phyloP scores from a whole-genome alignment of 2,329 filamentous ascomycete species.

The Aurifilum marmelostoma region DNA sequence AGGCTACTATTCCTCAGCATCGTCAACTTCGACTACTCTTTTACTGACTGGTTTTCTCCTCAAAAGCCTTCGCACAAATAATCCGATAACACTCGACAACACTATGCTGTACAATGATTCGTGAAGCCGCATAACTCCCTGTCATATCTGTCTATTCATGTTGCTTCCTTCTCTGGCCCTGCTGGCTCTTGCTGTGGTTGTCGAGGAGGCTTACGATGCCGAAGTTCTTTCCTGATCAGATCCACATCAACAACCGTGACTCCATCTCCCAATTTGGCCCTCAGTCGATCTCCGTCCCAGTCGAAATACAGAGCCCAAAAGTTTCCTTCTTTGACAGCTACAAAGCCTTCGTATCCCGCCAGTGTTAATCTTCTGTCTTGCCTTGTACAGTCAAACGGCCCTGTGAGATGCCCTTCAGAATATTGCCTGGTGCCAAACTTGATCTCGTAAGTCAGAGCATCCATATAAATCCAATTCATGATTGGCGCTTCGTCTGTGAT shows the following conservation, averaged over 20 bases:
- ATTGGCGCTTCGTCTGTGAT: slow-evolving; percentile 52
- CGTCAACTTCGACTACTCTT: no score
- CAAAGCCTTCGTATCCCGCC: slow-evolving; percentile 53
- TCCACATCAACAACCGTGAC: slow-evolving; percentile 59
- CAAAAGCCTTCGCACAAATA: no score
- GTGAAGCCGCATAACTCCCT: no score
- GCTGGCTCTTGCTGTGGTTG: not conserved
- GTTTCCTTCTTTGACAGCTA: slow-evolving; percentile 49
- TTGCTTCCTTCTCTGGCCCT: not conserved
- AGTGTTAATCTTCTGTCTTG: slow-evolving; percentile 56
- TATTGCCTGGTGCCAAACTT: slow-evolving; percentile 49
- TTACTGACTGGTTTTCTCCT: no score
- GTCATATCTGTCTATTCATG: not conserved
- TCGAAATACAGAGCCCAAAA: slow-evolving; percentile 54
- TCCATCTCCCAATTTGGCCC: slow-evolving; percentile 48
- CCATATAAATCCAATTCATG: slow-evolving; percentile 55
- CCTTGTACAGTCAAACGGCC: slow-evolving; percentile 55
- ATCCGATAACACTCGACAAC: no score
- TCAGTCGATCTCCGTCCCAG: slow-evolving; percentile 49
- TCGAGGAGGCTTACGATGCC: slow-evolving; percentile 3
- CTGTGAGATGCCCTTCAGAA: slow-evolving; percentile 48
- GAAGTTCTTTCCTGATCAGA: slow-evolving; percentile 53
- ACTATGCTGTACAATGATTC: no score
- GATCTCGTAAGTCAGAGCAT: slow-evolving; percentile 49
- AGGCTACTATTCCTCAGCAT: no score